Evolutionary conservation across 108 stramenopile species (phyloP), one percentile per base, ranked within the genome.

Genomic region (Conticribra guillardii): DNA sequence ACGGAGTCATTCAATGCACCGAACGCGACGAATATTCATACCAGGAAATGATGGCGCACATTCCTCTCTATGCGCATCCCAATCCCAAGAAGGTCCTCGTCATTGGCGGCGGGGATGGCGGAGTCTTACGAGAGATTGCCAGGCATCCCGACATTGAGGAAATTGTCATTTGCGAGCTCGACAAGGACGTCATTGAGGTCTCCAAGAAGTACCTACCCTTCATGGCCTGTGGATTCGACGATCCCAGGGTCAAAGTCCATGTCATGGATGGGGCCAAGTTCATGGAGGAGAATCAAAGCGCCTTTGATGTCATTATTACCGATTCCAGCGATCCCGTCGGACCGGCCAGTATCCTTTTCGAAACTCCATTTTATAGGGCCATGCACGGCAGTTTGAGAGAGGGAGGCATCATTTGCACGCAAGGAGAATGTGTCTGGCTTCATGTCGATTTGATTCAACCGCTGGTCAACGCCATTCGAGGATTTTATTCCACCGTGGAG

Each of bases 91-190:
- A 78, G 41, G 99, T 98, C 11, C 69, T 98, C 23, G 97, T 99
- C 52, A 90, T 99, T 60, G 99, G 99, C 18, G 99, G 99, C 2
- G 99, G 98, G 9, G 98, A 98, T 78, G 99, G 99, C 21, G 99
- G 99, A 57, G 96, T 98, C 2, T 68, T 98, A 24, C 89, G 99
- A 18, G 97, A 98, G 75, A 85, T 98, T 50, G 96, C 92, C 19
- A 69, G 86, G 3, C 98, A 99, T 80, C 66, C 79, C 7, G 66
- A 69, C 16, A 93, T 99, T 4, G 91, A 97, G 65, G 85, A 89
- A 50, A 96, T 97, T 66, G 76, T 89, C 73, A 94, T 98, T 74
- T 99, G 99, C 81, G 99, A 99, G 83, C 88, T 99, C 52, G 99
- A 98, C 71, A 58, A 80, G 56, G 85, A 86, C 18, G 91, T 98